Percentiles rank a stretch among this genome's conserved stretches.
Evolutionary conservation across 2,329 filamentous ascomycete genomes (phyloP).

Genomic region (Penicillium sp.): DNA sequence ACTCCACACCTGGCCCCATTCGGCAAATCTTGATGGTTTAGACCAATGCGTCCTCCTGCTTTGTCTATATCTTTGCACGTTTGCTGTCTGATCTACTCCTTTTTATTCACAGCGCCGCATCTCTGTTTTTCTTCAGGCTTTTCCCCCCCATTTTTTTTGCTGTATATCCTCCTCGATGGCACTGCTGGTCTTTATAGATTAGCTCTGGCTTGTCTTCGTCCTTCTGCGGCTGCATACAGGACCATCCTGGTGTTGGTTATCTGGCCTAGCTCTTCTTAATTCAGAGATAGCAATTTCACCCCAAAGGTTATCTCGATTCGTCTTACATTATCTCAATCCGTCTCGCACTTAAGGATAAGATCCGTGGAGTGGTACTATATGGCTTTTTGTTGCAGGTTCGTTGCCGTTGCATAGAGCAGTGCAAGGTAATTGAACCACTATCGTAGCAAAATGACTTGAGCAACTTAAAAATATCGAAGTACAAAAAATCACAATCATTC

Average conservation of each 20-base stretch:
- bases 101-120: background rate
- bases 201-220: conserved; percentile 5
- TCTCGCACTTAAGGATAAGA: background rate
- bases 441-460: background rate
- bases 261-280: conserved; percentile 11
- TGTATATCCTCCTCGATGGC: conserved; percentile 5
- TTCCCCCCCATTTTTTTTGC: background rate
- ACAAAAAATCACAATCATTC: background rate
- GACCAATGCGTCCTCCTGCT: background rate
- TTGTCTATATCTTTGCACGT: conserved; percentile 17
- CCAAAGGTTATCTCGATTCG: background rate
- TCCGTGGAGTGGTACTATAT: background rate
- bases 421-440: background rate
- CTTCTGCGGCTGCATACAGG: conserved; percentile 15
- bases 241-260: conserved; percentile 5
- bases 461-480: background rate
- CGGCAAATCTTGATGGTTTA: conserved; percentile 18
- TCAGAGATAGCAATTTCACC: conserved; percentile 16
- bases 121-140: background rate
- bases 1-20: conserved; percentile 8
- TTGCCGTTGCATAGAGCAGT: background rate
- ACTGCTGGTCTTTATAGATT: conserved; percentile 1
- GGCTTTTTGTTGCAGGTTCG: background rate
- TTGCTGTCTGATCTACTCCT: background rate
- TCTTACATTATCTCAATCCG: background rate